Base-by-base conservation (phyloP, 768 basidiomycete genomes). In the Gyrodon lividus region DNA sequence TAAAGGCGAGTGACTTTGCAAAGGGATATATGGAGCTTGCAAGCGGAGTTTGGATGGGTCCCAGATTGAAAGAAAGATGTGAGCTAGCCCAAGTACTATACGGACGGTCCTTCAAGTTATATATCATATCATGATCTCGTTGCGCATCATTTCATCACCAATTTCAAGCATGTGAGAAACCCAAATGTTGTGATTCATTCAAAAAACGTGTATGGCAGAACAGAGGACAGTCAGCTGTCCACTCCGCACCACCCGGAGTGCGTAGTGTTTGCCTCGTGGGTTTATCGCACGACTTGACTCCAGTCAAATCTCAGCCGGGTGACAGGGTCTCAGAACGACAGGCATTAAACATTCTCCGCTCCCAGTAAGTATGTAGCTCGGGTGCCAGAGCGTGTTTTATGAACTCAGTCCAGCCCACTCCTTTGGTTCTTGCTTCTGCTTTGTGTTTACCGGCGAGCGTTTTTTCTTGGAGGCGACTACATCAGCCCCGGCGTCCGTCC, bases 401-500 rank as follows among this genome's bases (percentile, higher is more conserved):
- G 43, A 54, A n/a, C 50, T 58, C 37, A 76, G 64, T 1, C 77
- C 77, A 5, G 33, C 47, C 77, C 77, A 78, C 53, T 77, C 77
- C 34, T 72, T 69, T 26, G 44, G 23, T n/a, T 66, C 61, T 33
- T 56, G 55, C 31, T 59, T 57, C 40, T 48, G 46, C 46, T 59
- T 63, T 13, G 58, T 60, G n/a, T 49, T 53, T 41, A 60, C 56
- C 9, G 8, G 3, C 10, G 43, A 37, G 65, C 72, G 65, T 53
- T 69, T 73, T 59, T 72, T 78, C 67, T 71, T 75, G 28, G 55
- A 59, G 5, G 64, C 53, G 6, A 72, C 61, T 39, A 87, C 49
- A 58, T 85, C 85, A 50, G 66, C 75, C 5, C 80, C 79, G 14
- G 87, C 87, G 46, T 80, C 79, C 3, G 74, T 71, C 51, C 78